A percentile compares a stretch with the other conserved stretches of the same genome.
phyloP scores from a whole-genome alignment of 1,139 yeast genomes.

The Kodamaea fungicola region DNA sequence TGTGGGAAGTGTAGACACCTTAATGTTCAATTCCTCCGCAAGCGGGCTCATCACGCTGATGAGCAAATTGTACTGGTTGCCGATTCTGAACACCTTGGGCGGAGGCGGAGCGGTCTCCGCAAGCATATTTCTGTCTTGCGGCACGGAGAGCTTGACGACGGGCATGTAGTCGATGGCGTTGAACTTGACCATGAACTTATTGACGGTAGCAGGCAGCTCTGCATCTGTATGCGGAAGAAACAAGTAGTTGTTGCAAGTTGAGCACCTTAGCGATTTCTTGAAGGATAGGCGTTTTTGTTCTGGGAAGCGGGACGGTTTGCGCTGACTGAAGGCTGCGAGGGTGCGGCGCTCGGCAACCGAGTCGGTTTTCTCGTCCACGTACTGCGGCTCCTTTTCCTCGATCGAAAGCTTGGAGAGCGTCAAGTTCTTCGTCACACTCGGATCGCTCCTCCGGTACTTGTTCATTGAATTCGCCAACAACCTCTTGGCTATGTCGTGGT shows the following conservation, averaged over 20 bases:
- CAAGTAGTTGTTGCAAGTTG: constrained; percentile 26
- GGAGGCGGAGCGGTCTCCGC: constrained; percentile 3
- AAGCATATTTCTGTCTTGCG: constrained; percentile 5
- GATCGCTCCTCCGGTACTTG: constrained; percentile 1
- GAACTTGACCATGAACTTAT: constrained; percentile 28
- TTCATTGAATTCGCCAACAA: background rate
- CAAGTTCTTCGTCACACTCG: constrained; percentile 6
- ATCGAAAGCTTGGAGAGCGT: constrained; percentile 5
- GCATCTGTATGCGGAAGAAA: constrained; percentile 22
- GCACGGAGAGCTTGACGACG: constrained; percentile 13
- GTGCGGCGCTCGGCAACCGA: background rate
- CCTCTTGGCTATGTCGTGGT: background rate
- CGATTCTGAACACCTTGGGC: constrained; percentile 9
- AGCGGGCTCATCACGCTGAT: constrained; percentile 32
- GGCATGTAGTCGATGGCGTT: constrained; percentile 38
- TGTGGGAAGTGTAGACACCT: constrained; percentile 15
- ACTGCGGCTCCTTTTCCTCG: background rate
- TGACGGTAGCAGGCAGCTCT: constrained; percentile 25
- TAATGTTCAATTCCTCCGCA: constrained; percentile 11
- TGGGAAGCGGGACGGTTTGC: constrained; percentile 15
- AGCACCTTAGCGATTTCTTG: constrained; percentile 25
- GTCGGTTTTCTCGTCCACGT: background rate
- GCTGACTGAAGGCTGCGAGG: background rate
- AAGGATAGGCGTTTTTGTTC: constrained; percentile 22
- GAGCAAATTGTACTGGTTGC: constrained; percentile 17